These are phyloP conservation scores for Ulmus americana DNA, from an alignment of 331 rosid genomes.

Conservation along the genomic window DNA sequence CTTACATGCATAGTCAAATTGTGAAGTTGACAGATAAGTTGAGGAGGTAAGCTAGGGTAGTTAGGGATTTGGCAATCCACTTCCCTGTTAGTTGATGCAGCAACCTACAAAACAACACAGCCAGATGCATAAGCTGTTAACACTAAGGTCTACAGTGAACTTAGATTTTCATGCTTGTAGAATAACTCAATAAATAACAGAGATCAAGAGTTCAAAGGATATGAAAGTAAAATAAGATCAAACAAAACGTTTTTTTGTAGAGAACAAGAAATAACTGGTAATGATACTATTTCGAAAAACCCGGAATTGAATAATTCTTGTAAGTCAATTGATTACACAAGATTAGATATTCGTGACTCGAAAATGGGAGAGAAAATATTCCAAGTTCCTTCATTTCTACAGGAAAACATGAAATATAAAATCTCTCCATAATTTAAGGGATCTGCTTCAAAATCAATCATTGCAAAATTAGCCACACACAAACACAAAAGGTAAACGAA, in stretches of 20 bases:
- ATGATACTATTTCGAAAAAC: neutral
- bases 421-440: neutral
- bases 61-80: constrained; percentile 78
- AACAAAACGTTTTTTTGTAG: neutral
- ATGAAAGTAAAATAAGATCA: neutral
- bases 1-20: constrained; percentile 87
- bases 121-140: neutral
- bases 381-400: neutral
- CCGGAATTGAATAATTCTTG: neutral
- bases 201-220: neutral
- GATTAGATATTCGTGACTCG: neutral
- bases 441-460: constrained; percentile 12
- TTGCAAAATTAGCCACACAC: neutral
- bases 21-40: constrained; percentile 83
- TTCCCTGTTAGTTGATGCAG: constrained; percentile 79
- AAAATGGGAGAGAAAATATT: neutral
- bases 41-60: constrained; percentile 85
- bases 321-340: neutral
- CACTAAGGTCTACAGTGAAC: neutral
- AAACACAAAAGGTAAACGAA: neutral
- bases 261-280: neutral
- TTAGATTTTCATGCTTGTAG: neutral
- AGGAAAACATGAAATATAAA: neutral
- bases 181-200: neutral
- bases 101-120: constrained; percentile 39